Conservation (phyloP, 2,329 filamentous ascomycete species). For the Aureobasidium sp. region DNA sequence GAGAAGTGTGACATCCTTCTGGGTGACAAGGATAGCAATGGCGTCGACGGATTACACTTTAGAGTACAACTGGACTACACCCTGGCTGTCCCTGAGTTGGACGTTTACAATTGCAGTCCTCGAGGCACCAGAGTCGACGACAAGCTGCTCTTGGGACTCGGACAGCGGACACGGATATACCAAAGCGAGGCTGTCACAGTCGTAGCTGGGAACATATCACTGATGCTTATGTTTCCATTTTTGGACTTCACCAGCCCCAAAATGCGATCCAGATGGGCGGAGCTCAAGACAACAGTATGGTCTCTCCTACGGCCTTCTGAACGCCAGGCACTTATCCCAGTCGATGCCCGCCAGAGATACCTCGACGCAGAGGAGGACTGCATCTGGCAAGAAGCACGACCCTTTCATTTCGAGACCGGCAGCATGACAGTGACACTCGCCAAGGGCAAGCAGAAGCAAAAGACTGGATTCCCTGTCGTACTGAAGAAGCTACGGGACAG, state of each 20-base stretch:
- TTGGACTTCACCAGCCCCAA: background rate
- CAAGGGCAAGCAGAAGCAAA: slow-evolving; percentile 3
- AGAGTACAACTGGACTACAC: background rate
- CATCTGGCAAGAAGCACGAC: slow-evolving; percentile 1
- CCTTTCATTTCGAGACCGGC: background rate
- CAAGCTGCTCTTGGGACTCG: background rate
- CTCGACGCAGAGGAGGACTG: slow-evolving; percentile 5
- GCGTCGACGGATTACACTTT: background rate
- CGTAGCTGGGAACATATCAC: background rate
- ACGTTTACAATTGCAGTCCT: background rate
- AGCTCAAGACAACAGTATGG: background rate
- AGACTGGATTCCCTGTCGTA: slow-evolving; percentile 3
- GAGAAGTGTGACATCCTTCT: slow-evolving; percentile 1
- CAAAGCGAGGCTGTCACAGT: background rate
- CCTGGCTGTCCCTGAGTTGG: background rate
- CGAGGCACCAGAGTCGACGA: background rate
- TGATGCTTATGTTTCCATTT: background rate
- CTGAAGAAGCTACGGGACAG: slow-evolving; percentile 2
- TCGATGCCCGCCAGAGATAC: slow-evolving; percentile 1
- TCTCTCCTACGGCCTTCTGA: background rate
- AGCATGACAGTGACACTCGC: slow-evolving; percentile 1
- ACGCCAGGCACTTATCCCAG: background rate
- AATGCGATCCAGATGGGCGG: background rate
- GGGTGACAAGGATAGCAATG: background rate
- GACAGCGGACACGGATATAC: background rate